Conservation (phyloP, 2,329 filamentous ascomycete genomes). For the Didymella lethalis region DNA sequence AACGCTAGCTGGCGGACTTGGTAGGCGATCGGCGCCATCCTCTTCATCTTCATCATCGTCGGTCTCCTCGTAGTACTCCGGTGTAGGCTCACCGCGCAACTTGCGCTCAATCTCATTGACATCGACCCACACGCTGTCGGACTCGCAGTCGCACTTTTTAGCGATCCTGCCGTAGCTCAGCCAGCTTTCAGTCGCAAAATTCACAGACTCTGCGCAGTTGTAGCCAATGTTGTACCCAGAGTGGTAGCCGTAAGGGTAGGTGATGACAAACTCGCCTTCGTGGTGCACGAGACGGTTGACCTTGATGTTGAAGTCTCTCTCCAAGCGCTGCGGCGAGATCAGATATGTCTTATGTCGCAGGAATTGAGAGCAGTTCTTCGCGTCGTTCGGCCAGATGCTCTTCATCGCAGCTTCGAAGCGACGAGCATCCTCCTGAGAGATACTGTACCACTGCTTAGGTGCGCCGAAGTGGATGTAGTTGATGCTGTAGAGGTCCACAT, state of each 20-base stretch:
- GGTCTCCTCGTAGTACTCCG: slow-evolving; percentile 82
- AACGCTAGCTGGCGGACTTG: slow-evolving; percentile 79
- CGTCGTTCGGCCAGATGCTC: slow-evolving; percentile 91
- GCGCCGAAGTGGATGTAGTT: slow-evolving; percentile 99
- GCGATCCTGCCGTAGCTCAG: slow-evolving; percentile 93
- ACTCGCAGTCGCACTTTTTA: slow-evolving; percentile 95
- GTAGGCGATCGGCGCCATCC: slow-evolving; percentile 68
- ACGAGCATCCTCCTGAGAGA: slow-evolving; percentile 91
- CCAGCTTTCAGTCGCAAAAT: slow-evolving; percentile 96
- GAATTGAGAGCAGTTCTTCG: slow-evolving; percentile 95
- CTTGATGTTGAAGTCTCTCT: slow-evolving; percentile 89
- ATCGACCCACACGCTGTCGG: slow-evolving; percentile 98
- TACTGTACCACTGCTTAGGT: slow-evolving; percentile 99
- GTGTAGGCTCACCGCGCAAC: slow-evolving; percentile 80
- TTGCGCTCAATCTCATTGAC: slow-evolving; percentile 96
- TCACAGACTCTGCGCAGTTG: slow-evolving; percentile 98
- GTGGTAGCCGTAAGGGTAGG: slow-evolving; percentile 97
- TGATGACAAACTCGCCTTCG: slow-evolving; percentile 97
- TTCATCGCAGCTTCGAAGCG: slow-evolving; percentile 96
- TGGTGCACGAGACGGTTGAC: slow-evolving; percentile 96
- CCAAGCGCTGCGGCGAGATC: slow-evolving; percentile 87
- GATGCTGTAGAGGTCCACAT: slow-evolving; percentile 99
- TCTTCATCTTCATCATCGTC: slow-evolving; percentile 70
- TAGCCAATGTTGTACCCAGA: slow-evolving; percentile 98
- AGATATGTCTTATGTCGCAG: slow-evolving; percentile 97